Base-by-base conservation (phyloP, 78 protist genomes). In the Dictyostelium brefeldianum region DNA sequence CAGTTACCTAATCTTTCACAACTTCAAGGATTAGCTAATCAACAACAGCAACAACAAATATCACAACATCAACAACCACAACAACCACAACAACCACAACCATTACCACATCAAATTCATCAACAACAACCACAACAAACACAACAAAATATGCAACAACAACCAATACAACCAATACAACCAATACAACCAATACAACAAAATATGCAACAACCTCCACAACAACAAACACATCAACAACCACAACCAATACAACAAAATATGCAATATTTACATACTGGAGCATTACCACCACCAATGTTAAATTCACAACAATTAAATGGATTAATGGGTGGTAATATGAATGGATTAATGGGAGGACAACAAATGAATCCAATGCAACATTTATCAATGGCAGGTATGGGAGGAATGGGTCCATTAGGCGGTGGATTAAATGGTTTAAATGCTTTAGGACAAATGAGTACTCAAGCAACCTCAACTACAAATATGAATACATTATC, bases 281-380 rank as follows among this genome's bases (percentile, higher is more conserved):
- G 43, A 62, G 11, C 70, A 11, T 36, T 62, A 25, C 36, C 70
- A 25, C 70, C 31, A 62, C 70, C 70, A 62, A 25, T 62, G 4
- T 25, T 62, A 31, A 62, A 62, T 62, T 36, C 70, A 62, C 22
- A 62, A 25, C 20, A 17, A 4, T 62, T 62, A 25, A 36, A 36
- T 36, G 70, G 70, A 25, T 62, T 62, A 25, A 62, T 62, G 70
- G 70, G 70, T 11, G 18, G 22, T 62, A 62, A 25, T 9, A 62
- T 62, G 70, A 62, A 25, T 29, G 70, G 69, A 59, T 36, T 36
- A 36, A 36, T 36, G 43, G 65, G 67, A 20, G 67, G 67, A 8
- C 78, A 29, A 70, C 78, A 70, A 73, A 73, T 67, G 75, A 67
- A 67, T 67, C 75, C 7, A 67, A 57, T 67, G 41, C 36, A 65